These are phyloP conservation scores for Exophiala sp. DNA, from an alignment of 2,329 filamentous ascomycete species.

Conservation along the genomic window DNA sequence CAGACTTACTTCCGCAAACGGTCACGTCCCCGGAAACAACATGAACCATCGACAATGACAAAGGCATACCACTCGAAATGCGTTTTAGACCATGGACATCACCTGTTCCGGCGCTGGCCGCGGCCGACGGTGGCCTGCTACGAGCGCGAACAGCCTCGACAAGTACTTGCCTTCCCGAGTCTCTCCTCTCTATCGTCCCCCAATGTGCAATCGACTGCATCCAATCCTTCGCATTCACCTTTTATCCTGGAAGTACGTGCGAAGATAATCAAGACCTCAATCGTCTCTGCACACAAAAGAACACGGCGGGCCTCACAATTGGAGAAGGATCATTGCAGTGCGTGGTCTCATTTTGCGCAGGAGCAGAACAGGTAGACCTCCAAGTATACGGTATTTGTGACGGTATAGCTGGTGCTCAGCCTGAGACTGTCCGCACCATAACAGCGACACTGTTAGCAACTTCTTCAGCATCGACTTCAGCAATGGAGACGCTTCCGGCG, in stretches of 20 bases:
- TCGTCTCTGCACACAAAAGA: slow-evolving; percentile 62
- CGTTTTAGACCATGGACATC: slow-evolving; percentile 13
- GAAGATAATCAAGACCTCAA: slow-evolving; percentile 51
- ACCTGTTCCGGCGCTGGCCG: slow-evolving; percentile 10
- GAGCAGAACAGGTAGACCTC: slow-evolving; percentile 43
- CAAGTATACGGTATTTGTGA: slow-evolving; percentile 57
- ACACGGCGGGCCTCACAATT: slow-evolving; percentile 62
- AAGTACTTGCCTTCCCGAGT: slow-evolving; percentile 23
- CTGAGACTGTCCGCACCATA: slow-evolving; percentile 58
- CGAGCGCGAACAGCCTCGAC: slow-evolving; percentile 15
- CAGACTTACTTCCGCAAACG: slow-evolving; percentile 21
- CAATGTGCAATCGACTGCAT: slow-evolving; percentile 61
- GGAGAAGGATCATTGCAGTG: slow-evolving; percentile 71
- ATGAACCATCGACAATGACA: slow-evolving; percentile 24
- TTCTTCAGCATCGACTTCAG: slow-evolving; percentile 37
- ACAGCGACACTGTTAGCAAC: slow-evolving; percentile 54
- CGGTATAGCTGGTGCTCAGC: slow-evolving; percentile 47
- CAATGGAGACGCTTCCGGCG: slow-evolving; percentile 24
- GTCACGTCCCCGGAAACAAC: background rate
- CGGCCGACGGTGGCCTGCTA: slow-evolving; percentile 8
- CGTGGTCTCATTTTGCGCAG: slow-evolving; percentile 56
- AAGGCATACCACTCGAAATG: slow-evolving; percentile 16
- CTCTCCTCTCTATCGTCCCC: slow-evolving; percentile 31
- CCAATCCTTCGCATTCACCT: slow-evolving; percentile 58
- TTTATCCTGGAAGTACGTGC: slow-evolving; percentile 54